Conservation (phyloP, 768 basidiomycete species). For the Leccinum incarnatum region DNA sequence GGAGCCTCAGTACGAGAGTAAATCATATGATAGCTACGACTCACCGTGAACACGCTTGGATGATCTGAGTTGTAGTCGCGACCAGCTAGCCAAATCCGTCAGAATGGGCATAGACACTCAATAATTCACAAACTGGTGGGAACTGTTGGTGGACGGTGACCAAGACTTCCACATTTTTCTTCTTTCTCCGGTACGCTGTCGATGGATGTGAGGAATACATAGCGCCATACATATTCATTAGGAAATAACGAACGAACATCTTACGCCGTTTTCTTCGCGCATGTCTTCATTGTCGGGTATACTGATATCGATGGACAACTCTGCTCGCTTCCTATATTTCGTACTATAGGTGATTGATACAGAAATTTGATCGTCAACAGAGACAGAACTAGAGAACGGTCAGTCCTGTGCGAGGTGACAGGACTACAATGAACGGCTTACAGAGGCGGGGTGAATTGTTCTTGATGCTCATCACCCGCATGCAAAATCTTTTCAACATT, state of each 20-base stretch:
- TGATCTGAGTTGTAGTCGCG: slow-evolving; percentile 5
- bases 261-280: slow-evolving; percentile 1
- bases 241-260: slow-evolving; percentile 7
- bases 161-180: slow-evolving; percentile 10
- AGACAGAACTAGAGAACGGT: slow-evolving; percentile 2
- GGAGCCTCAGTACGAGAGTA: not conserved
- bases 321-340: not conserved
- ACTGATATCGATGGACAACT: not conserved
- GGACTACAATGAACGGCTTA: not conserved
- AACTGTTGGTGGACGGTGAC: not conserved
- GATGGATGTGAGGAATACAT: too few species aligned
- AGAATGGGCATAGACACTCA: not conserved
- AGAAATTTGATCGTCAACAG: not conserved
- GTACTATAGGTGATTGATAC: slow-evolving; percentile 1
- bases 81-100: slow-evolving; percentile 3
- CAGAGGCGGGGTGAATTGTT: slow-evolving; percentile 7
- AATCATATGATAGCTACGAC: not conserved
- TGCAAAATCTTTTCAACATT: not conserved
- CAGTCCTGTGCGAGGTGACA: not conserved
- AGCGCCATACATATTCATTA: not conserved
- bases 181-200: too few species aligned
- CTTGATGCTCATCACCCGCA: not conserved
- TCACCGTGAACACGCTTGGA: slow-evolving; percentile 12
- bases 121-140: not conserved
- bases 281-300: not conserved